Evolutionary conservation across 176 grass and related monocot species (phyloP), one percentile per base, ranked within the genome.

Genomic region (Eleusine indica): DNA sequence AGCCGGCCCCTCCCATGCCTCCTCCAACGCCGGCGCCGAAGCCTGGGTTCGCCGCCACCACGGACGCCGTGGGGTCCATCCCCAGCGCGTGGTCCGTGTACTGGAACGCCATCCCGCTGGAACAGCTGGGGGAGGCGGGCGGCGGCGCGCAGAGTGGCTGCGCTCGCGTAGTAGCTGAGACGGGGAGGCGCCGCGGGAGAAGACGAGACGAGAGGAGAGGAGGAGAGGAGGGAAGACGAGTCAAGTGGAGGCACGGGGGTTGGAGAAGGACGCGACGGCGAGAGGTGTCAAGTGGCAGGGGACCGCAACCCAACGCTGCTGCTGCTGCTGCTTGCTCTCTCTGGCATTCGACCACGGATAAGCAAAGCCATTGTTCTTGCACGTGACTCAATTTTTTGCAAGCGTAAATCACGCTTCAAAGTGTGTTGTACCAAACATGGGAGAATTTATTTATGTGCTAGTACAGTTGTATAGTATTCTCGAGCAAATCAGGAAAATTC

Each of bases 51-150:
- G n/a, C 39, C 30, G 52, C 28, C 16, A 71, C 80, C 21, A 35
- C 32, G 32, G 32, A 35, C 32, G 82, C 80, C 7, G 80, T 19
- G 11, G 80, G 63, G 85, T 90, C 85, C 85, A 90, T 87, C 61
- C 43, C 80, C 62, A 91, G 89, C 75, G 80, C 60, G 58, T 91
- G 89, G 63, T 90, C 83, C 47, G 16, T 54, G 76, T 91, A 91
- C 43, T 84, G 85, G 89, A 71, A 91, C 75, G 89, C 80, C 89
- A 91, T 91, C 61, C 16, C 1, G 66, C 25, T 7, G 71, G 14
- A 25, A 21, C 30, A 22, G 9, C 16, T 6, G 8, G 16, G 76
- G 30, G 6, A 15, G 18, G 16, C 28, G 4, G 16, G 68, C 51
- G 6, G 46, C 29, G 11, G 1, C 13, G 42, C 3, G 41, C 3